Base-by-base conservation (phyloP, 2,329 filamentous ascomycete species). In the Lachnellula hyalina region DNA sequence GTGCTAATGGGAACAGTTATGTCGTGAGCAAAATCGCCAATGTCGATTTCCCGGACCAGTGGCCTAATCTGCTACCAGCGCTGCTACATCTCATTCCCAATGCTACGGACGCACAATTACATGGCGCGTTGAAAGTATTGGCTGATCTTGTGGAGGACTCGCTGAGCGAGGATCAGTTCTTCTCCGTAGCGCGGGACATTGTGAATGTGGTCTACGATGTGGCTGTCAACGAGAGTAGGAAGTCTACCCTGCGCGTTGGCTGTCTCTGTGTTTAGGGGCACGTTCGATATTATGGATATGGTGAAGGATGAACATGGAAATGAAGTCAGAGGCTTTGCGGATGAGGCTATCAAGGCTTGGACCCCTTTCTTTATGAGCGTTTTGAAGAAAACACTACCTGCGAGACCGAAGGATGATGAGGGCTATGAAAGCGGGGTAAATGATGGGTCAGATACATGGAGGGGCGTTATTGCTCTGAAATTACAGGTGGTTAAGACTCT, bases 271-370 rank as follows among this genome's bases (percentile, higher is more conserved):
- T 96, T 97, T 77, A 83, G 90, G 54, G 85, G 85, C 48, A 96
- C 90, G 73, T 96, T 99, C 70, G 91, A 97, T 69, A 89, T 94
- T 54, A 83, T 99, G 75, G 91, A 97, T 73, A 96, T 96, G 83
- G 89, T 97, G 62, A 88, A 96, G 77, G 92, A 96, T 63, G 90
- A 96, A 63, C 89, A 97, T 73, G 89, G 89, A 66, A 80, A 81
- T 55, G 89, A 89, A 53, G 90, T 97, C 58, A 94, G 90, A 72
- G 80, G 79, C 1, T 99, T 99, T 70, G 91, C 93, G 51, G 90
- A 96, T 58, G 88, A 96, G 67, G 84, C 90, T 0, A 78, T 97
- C 48, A 80, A 79, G 63, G 82, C 83, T 49, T 99, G 94, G 94
- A 86, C 89, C 59, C 90, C 92, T 4, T 96, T 96, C 75, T 94